Evolutionary conservation across 139 green algal species (phyloP).

Genomic region (Chlamydomonas eustigma): DNA sequence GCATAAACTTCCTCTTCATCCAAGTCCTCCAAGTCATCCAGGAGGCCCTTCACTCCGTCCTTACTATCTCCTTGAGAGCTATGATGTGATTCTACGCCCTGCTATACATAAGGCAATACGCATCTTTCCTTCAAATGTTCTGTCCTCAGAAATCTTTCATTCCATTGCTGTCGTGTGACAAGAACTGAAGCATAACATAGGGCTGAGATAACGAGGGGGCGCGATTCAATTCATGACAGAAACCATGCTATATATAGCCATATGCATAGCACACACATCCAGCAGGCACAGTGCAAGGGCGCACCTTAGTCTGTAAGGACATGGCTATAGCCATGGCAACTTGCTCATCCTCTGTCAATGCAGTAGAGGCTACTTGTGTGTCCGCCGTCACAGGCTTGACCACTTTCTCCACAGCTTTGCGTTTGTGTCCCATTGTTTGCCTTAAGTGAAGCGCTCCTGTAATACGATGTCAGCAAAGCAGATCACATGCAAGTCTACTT

Average conservation of each 20-base stretch:
- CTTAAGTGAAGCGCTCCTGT: constrained; percentile 35
- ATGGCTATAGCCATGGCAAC: constrained; percentile 57
- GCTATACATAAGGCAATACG: background rate
- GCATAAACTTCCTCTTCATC: constrained; percentile 3
- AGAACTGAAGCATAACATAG: background rate
- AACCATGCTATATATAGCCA: background rate
- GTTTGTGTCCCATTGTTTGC: constrained; percentile 29
- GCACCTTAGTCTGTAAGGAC: constrained; percentile 36
- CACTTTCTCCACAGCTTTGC: constrained; percentile 9
- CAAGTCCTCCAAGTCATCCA: constrained; percentile 16
- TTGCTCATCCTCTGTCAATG: constrained; percentile 64
- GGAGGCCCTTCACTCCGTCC: too few relatives aligned
- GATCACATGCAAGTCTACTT: too few relatives aligned
- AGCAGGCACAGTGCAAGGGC: background rate
- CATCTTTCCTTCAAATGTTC: background rate
- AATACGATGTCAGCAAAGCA: too few relatives aligned
- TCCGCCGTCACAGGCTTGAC: background rate
- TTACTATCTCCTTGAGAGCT: background rate
- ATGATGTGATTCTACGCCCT: background rate
- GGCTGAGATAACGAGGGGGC: background rate
- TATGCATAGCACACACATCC: background rate
- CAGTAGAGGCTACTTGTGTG: background rate
- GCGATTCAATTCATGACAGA: background rate
- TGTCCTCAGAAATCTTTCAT: background rate
- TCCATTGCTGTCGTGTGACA: too few relatives aligned